These are phyloP conservation scores for Globisporangium recalcitrans DNA, from an alignment of 352 stramenopile genomes.

Conservation along the genomic window DNA sequence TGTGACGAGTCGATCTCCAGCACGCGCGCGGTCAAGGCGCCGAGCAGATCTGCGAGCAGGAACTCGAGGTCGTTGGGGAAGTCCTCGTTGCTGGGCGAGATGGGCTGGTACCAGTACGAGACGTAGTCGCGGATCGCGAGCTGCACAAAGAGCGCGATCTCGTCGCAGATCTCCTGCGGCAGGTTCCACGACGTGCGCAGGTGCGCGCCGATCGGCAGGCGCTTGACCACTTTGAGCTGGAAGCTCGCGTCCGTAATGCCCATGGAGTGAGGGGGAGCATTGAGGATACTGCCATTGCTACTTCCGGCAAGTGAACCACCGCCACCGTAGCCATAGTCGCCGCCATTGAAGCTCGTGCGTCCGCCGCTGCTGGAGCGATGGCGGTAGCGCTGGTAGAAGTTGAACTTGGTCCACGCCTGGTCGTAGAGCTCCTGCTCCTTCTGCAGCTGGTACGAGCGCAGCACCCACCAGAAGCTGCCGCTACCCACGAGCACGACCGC, in stretches of 20 bases:
- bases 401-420: constrained; percentile 38
- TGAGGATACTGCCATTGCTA: background rate
- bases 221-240: constrained; percentile 51
- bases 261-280: background rate
- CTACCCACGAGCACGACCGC: constrained; percentile 38
- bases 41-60: constrained; percentile 56
- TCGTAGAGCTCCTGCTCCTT: constrained; percentile 61
- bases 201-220: constrained; percentile 51
- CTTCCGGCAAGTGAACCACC: background rate
- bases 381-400: constrained; percentile 52
- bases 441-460: constrained; percentile 60
- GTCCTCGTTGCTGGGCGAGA: constrained; percentile 54
- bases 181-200: constrained; percentile 56
- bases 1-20: constrained; percentile 67
- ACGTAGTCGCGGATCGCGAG: constrained; percentile 59
- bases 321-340: background rate
- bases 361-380: constrained; percentile 9
- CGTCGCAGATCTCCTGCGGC: constrained; percentile 50
- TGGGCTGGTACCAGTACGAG: constrained; percentile 52
- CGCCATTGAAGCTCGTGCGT: constrained; percentile 9
- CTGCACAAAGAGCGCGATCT: constrained; percentile 48
- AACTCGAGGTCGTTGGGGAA: constrained; percentile 66
- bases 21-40: constrained; percentile 45
- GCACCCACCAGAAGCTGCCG: constrained; percentile 51
- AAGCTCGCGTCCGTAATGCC: constrained; percentile 32